Conservation (phyloP, 352 stramenopile genomes). For the Peronospora tabacina region DNA sequence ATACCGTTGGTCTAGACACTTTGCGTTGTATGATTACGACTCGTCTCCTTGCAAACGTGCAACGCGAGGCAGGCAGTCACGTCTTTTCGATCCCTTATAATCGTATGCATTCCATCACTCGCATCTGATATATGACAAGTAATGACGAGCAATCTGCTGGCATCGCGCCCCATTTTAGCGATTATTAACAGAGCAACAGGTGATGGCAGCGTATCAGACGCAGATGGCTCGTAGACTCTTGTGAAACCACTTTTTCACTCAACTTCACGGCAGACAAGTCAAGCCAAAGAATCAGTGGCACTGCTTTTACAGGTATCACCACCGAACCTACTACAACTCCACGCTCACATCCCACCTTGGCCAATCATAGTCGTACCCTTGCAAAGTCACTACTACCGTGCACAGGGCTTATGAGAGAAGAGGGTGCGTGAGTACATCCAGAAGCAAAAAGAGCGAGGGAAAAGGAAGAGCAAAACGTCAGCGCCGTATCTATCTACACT, state of each 20-base stretch:
- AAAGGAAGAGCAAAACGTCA: constrained; percentile 2
- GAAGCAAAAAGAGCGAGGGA: constrained; percentile 34
- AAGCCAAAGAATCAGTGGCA: constrained; percentile 1
- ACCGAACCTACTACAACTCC: constrained; percentile 2
- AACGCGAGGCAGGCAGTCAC: too few relatives aligned
- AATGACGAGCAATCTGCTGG: too few relatives aligned
- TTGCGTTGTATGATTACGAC: too few relatives aligned
- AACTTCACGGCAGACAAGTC: background rate
- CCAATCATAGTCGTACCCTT: constrained; percentile 6
- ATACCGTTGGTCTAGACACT: too few relatives aligned
- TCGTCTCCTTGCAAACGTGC: too few relatives aligned
- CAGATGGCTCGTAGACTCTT: background rate
- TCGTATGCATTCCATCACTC: too few relatives aligned
- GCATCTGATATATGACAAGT: too few relatives aligned
- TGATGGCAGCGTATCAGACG: background rate
- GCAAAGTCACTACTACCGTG: background rate
- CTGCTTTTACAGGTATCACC: constrained; percentile 14
- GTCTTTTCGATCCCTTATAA: too few relatives aligned
- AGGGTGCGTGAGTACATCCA: constrained; percentile 13
- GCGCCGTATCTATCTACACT: background rate
- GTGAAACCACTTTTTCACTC: background rate
- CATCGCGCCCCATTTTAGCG: too few relatives aligned
- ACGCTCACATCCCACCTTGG: background rate
- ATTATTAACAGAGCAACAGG: too few relatives aligned
- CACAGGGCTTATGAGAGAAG: constrained; percentile 12